Conservation (phyloP, 2,329 filamentous ascomycete species). For the Aspergillus piperis region DNA sequence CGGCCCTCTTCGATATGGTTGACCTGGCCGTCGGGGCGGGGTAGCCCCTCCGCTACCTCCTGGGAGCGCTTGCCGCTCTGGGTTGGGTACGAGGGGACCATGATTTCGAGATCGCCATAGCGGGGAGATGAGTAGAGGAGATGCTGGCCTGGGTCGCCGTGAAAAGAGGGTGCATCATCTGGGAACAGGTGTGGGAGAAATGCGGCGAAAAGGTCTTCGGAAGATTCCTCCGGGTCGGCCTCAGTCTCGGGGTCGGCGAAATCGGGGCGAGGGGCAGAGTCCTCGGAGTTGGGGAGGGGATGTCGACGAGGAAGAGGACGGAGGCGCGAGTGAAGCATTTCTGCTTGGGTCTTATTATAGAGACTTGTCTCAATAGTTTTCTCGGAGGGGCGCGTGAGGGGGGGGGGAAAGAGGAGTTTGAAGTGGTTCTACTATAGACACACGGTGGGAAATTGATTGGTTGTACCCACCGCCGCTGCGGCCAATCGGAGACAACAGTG, state of each 20-base stretch:
- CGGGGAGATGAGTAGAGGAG: slow-evolving; percentile 52
- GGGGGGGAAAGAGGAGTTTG: not conserved
- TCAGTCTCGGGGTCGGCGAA: slow-evolving; percentile 22
- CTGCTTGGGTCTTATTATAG: not conserved
- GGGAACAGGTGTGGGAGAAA: slow-evolving; percentile 58
- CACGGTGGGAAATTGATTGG: not conserved
- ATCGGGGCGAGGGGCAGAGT: slow-evolving; percentile 20
- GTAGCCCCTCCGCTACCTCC: slow-evolving; percentile 17
- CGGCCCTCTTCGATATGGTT: slow-evolving; percentile 48
- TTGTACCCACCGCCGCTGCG: not conserved
- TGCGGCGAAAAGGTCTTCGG: slow-evolving; percentile 56
- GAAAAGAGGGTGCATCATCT: slow-evolving; percentile 56
- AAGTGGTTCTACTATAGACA: not conserved
- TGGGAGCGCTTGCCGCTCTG: slow-evolving; percentile 29
- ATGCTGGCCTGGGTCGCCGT: slow-evolving; percentile 54
- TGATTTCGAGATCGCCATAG: slow-evolving; percentile 44
- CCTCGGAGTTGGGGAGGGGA: not conserved
- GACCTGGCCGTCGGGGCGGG: slow-evolving; percentile 8
- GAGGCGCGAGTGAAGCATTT: slow-evolving; percentile 35
- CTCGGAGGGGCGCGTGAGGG: not conserved
- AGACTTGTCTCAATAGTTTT: not conserved
- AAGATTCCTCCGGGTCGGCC: slow-evolving; percentile 29
- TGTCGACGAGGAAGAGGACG: slow-evolving; percentile 23
- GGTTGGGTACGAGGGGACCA: slow-evolving; percentile 46
- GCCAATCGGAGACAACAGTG: not conserved